Percentiles rank a stretch among this genome's conserved stretches.
Evolutionary conservation across 768 basidiomycete species (phyloP).

Genomic region (Suillus variegatus): DNA sequence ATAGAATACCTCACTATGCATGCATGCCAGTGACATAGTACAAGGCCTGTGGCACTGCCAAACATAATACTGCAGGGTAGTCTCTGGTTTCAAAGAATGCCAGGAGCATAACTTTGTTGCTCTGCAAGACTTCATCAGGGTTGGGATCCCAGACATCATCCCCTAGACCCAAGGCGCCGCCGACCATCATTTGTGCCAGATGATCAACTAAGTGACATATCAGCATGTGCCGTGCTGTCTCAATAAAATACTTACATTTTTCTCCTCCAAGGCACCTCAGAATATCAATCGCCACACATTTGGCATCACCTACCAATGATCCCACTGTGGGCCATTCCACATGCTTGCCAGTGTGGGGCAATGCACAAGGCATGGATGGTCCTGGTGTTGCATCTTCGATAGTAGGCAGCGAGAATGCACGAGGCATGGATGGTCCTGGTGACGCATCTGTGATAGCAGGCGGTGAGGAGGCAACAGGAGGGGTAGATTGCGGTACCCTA

Average conservation of each 20-base stretch:
- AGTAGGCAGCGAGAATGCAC: neutral
- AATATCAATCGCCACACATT: neutral
- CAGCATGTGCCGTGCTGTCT: too few species aligned
- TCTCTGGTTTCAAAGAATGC: neutral
- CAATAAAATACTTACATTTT: too few species aligned
- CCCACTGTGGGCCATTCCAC: neutral
- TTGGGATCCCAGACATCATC: neutral
- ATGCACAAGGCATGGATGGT: too few species aligned
- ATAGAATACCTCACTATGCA: too few species aligned
- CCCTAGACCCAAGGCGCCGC: neutral
- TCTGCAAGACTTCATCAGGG: neutral
- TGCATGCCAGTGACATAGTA: neutral
- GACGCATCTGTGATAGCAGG: neutral
- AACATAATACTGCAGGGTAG: neutral
- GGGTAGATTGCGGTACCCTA: fast-evolving
- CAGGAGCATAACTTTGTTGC: neutral
- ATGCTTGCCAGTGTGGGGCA: neutral
- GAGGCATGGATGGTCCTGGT: neutral
- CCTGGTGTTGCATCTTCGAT: too few species aligned
- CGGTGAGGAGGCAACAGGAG: neutral
- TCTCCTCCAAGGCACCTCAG: neutral
- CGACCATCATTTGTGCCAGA: too few species aligned
- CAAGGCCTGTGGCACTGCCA: neutral
- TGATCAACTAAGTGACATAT: too few species aligned
- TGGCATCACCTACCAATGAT: neutral